Conservation (phyloP, 495 filamentous ascomycete species). For the Aeminium ludgeri region DNA sequence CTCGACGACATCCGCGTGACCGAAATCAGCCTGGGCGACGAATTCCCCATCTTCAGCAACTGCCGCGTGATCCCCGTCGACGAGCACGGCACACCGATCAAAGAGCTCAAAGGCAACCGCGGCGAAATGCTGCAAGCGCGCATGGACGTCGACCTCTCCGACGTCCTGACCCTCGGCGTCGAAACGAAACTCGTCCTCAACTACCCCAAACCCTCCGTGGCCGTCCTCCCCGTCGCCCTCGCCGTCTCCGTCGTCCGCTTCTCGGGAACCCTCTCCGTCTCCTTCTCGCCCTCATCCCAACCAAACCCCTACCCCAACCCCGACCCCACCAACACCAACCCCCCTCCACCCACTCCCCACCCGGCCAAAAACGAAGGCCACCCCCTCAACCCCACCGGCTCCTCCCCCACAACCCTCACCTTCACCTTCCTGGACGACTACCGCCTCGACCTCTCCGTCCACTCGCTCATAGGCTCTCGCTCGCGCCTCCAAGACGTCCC, state of each 20-base stretch:
- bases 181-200: slow-evolving; percentile 91
- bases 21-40: slow-evolving; percentile 82
- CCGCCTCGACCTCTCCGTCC: slow-evolving; percentile 76
- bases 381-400: slow-evolving; percentile 15
- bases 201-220: slow-evolving; percentile 74
- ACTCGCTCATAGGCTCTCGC: slow-evolving; percentile 80
- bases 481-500: slow-evolving; percentile 87
- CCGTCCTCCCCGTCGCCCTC: slow-evolving; percentile 82
- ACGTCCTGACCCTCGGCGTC: slow-evolving; percentile 82
- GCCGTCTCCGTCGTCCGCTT: slow-evolving; percentile 85
- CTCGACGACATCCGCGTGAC: slow-evolving; percentile 85
- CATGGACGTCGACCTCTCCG: slow-evolving; percentile 92
- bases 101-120: slow-evolving; percentile 12
- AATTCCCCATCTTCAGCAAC: slow-evolving; percentile 98
- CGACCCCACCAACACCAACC: not conserved
- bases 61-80: slow-evolving; percentile 81
- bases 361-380: slow-evolving; percentile 9
- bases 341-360: too few species aligned
- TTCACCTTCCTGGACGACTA: slow-evolving; percentile 96
- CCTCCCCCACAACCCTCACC: slow-evolving; percentile 52
- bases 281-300: slow-evolving; percentile 54
- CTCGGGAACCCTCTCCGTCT: slow-evolving; percentile 82
- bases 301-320: slow-evolving; percentile 11
- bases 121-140: slow-evolving; percentile 63
- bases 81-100: slow-evolving; percentile 27